These are phyloP conservation scores for Ganoderma boninense DNA, from an alignment of 1,284 basidiomycete genomes.

Conservation along the genomic window DNA sequence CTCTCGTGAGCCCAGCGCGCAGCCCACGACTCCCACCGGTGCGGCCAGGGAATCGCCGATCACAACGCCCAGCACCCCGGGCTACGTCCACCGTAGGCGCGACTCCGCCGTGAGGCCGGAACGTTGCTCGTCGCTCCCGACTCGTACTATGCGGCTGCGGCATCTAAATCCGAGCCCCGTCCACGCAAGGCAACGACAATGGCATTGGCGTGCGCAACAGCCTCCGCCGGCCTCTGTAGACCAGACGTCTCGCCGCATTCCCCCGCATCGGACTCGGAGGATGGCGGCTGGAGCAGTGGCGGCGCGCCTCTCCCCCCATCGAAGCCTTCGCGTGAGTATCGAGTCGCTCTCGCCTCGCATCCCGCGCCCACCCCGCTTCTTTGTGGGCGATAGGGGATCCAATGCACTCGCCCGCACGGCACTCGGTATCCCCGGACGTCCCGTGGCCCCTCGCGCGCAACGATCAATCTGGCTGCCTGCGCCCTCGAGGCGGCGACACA, in stretches of 20 bases:
- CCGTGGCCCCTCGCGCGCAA: neutral
- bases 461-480: neutral
- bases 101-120: neutral
- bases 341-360: neutral
- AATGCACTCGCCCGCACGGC: neutral
- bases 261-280: too few species aligned
- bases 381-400: constrained; percentile 6
- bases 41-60: neutral
- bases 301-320: neutral
- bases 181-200: too few species aligned
- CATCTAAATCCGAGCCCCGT: neutral
- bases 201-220: neutral
- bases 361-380: neutral
- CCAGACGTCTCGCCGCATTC: neutral
- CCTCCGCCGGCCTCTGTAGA: neutral
- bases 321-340: constrained; percentile 1
- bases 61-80: neutral
- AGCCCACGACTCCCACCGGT: neutral
- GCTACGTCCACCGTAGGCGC: neutral
- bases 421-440: neutral
- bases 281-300: too few species aligned
- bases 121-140: too few species aligned
- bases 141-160: neutral
- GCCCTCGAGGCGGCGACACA: constrained; percentile 5
- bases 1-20: neutral